Evolutionary conservation across 768 basidiomycete species (phyloP), one percentile per base, ranked within the genome.

Genomic region (Suillus clintonianus): DNA sequence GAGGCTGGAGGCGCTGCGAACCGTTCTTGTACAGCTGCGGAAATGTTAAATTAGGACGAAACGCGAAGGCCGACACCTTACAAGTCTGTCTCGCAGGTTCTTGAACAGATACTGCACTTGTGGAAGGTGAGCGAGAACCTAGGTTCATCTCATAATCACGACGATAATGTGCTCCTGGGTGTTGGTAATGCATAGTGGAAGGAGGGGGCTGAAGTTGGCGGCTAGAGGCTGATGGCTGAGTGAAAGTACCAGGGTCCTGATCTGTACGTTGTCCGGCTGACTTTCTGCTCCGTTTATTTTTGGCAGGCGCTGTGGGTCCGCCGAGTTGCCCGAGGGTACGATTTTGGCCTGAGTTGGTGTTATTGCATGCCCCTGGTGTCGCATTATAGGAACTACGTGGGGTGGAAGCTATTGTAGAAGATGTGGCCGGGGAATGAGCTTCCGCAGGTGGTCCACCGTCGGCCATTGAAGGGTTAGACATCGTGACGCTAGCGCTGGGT

Each of bases 31-130:
- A 47, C 5, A 0, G 22, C 55, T 68, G 32, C 56, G 6, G 19
- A 34, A n/a, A 34, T 11, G 27, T 17, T 59, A 24, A 59, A 54
- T 19, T 30, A 10, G 61, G 61, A 47, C 30, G 58, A 3, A 51
- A 34, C 5, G 11, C 6, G 6, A n/a, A 53, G 51, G 11, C 5
- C 34, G 34, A 19, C 11, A 53, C 64, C 59, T 74, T 78, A 72
- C 83, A 78, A 41, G 79, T 71, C 45, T 76, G 79, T 58, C 77
- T 59, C 4, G 62, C 39, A 37, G 63, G 64, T 63, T 68, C 48
- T 53, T 54, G 53, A 59, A 43, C 32, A 41, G 64, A 42, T 3
- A 51, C 32, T 17, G 32, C 45, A 50, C 58, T 24, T 15, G 60
- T 22, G 22, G 63, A 42, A 3, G 45, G 24, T 2, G 59, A 65